These are phyloP conservation scores for Penicillium freii DNA, from an alignment of 2,329 filamentous ascomycete genomes.

Conservation along the genomic window DNA sequence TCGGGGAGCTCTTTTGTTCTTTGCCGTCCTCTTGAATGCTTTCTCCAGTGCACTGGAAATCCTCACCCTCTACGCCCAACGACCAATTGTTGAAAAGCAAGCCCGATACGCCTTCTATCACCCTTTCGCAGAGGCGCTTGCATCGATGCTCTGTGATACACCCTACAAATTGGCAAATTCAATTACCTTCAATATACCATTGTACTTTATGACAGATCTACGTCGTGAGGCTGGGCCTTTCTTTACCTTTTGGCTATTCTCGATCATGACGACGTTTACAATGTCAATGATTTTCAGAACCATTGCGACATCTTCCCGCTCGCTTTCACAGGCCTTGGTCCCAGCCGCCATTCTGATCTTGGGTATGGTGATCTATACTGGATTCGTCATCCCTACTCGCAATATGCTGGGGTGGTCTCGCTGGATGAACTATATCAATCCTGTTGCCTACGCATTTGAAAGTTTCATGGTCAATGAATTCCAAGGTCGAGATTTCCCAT, in stretches of 20 bases:
- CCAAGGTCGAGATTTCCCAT: not conserved
- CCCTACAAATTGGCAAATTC: constrained; percentile 77
- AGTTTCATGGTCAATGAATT: not conserved
- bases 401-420: constrained; percentile 77
- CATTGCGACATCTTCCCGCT: constrained; percentile 73
- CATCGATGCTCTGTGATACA: constrained; percentile 81
- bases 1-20: constrained; percentile 75
- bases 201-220: constrained; percentile 88
- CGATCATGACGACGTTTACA: constrained; percentile 67
- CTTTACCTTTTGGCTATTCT: constrained; percentile 81
- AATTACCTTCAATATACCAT: constrained; percentile 71
- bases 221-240: constrained; percentile 71
- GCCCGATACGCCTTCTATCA: constrained; percentile 83
- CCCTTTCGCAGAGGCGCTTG: constrained; percentile 81
- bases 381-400: constrained; percentile 44
- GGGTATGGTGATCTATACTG: constrained; percentile 50
- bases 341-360: constrained; percentile 53
- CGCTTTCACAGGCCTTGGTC: constrained; percentile 58
- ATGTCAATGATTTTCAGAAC: constrained; percentile 88
- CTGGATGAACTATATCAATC: constrained; percentile 81
- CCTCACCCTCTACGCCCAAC: constrained; percentile 80
- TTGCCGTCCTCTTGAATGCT: constrained; percentile 78
- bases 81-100: constrained; percentile 90
- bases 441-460: constrained; percentile 62
- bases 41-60: constrained; percentile 71